Evolutionary conservation across 768 basidiomycete genomes (phyloP).

Genomic region (Termitomyces sp.): DNA sequence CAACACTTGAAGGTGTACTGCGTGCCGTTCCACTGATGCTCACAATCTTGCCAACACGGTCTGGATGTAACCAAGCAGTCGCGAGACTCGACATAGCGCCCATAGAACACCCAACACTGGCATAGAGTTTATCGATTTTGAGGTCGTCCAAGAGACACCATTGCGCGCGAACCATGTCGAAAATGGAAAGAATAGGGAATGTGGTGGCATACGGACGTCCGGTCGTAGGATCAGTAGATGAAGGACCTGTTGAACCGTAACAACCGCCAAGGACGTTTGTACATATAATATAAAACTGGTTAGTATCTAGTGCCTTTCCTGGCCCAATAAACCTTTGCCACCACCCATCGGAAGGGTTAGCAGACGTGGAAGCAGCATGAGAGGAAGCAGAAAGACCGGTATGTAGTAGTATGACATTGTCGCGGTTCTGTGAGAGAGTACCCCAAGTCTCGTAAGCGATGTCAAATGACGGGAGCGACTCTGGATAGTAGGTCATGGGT

Average conservation of each 20-base stretch:
- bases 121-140: slow-evolving; percentile 80
- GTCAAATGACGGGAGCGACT: slow-evolving; percentile 62
- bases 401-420: slow-evolving; percentile 93
- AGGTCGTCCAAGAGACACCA: slow-evolving; percentile 81
- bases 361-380: slow-evolving; percentile 78
- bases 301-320: slow-evolving; percentile 88
- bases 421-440: slow-evolving; percentile 62
- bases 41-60: slow-evolving; percentile 84
- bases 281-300: slow-evolving; percentile 89
- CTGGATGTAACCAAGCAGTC: slow-evolving; percentile 88
- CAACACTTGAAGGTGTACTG: slow-evolving; percentile 87
- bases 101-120: slow-evolving; percentile 94
- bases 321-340: slow-evolving; percentile 99
- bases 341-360: slow-evolving; percentile 86
- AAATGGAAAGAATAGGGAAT: slow-evolving; percentile 89
- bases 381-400: slow-evolving; percentile 96
- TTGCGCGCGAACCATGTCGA: slow-evolving; percentile 97
- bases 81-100: slow-evolving; percentile 98
- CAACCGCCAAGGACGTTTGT: slow-evolving; percentile 97
- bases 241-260: slow-evolving; percentile 96
- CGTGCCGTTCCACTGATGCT: slow-evolving; percentile 94
- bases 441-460: slow-evolving; percentile 99
- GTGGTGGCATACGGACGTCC: slow-evolving; percentile 77
- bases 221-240: slow-evolving; percentile 67
- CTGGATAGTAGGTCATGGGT: slow-evolving; percentile 48